A percentile compares a stretch with the other conserved stretches of the same genome.
phyloP scores from a whole-genome alignment of 75 land plant genomes.

The Ceratopteris richardii region DNA sequence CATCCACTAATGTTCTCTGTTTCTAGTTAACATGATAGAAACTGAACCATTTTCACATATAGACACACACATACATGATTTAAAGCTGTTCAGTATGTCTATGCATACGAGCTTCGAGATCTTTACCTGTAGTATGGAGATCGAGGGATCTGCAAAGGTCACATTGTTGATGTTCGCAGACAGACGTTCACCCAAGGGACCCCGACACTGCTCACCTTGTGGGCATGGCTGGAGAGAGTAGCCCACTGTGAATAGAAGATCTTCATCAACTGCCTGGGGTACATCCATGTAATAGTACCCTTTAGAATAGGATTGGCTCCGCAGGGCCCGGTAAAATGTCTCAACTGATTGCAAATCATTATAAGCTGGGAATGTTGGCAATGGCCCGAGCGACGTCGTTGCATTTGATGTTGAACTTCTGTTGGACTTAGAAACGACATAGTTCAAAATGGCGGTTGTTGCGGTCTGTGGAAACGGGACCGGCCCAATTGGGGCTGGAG shows the following conservation, averaged over 20 bases:
- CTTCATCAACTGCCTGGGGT: slow-evolving; percentile 18
- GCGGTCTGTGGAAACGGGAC: slow-evolving; percentile 25
- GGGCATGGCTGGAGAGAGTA: slow-evolving; percentile 13
- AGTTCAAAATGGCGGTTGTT: slow-evolving; percentile 25
- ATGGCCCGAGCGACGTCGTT: slow-evolving; percentile 2
- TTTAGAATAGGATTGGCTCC: slow-evolving; percentile 19
- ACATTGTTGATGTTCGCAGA: slow-evolving; percentile 35
- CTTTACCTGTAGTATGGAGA: slow-evolving; percentile 12
- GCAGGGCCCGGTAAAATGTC: slow-evolving; percentile 22
- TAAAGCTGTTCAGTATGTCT: not conserved
- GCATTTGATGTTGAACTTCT: slow-evolving; percentile 8
- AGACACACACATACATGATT: not conserved
- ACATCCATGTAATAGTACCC: slow-evolving; percentile 20
- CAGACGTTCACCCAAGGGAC: slow-evolving; percentile 3
- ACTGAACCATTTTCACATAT: not conserved
- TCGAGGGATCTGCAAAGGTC: slow-evolving; percentile 20
- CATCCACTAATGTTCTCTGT: no score
- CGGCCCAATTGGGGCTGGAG: slow-evolving; percentile 6
- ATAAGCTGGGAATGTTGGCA: slow-evolving; percentile 44
- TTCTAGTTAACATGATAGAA: not conserved
- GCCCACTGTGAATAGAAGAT: slow-evolving; percentile 28
- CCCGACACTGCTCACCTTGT: slow-evolving; percentile 5
- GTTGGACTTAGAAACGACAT: not conserved
- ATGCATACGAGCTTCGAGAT: not conserved
- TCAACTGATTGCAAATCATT: slow-evolving; percentile 42